Evolutionary conservation across 139 green algal species (phyloP), one percentile per base, ranked within the genome.

Genomic region (Axilococcus clingmanii): DNA sequence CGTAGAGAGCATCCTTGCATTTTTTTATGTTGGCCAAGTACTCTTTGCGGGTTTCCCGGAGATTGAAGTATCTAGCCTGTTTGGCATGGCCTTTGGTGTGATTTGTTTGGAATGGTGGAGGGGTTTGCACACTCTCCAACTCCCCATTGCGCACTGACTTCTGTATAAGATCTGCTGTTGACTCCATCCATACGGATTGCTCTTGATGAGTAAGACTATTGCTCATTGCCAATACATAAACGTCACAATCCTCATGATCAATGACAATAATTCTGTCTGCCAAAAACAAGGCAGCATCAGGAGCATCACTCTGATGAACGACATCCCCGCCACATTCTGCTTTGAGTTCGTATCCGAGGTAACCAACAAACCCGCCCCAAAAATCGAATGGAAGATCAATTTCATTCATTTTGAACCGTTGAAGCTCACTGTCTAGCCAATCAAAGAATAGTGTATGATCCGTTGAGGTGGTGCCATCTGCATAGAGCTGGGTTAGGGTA

Each of bases 301-400:
- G 87, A 7, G 56, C 68, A 5, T 57, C n/a, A 9, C 76, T 38
- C 9, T 15, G 33, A 36, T 68, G 48, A 1, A 31, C 43, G 5
- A 20, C 40, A 4, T n/a, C 22, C 20, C 51, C 46, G 40, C 41
- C 23, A 4, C n/a, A 16, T 76, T 93, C 76, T 0, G 71, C 77
- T 62, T 92, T 93, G 7, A 98, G 76, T 68, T 99, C 92, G 63
- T 96, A 98, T 5, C 88, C 91, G n/a, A 97, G 57, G 68, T 94
- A 97, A 14, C 91, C 91, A 8, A 97, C 85, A 23, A 83, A 80
- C 1, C 91, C 91, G 22, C 91, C 85, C 70, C 77, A 87, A 46
- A 98, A 95, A 63, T 95, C 79, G 60, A 97, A 97, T 0, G 89
- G 89, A 50, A 97, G 77, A 16, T 63, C 47, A 3, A 5, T 0